Conservation (phyloP, 2,329 filamentous ascomycete genomes). For the Claviceps paspali region DNA sequence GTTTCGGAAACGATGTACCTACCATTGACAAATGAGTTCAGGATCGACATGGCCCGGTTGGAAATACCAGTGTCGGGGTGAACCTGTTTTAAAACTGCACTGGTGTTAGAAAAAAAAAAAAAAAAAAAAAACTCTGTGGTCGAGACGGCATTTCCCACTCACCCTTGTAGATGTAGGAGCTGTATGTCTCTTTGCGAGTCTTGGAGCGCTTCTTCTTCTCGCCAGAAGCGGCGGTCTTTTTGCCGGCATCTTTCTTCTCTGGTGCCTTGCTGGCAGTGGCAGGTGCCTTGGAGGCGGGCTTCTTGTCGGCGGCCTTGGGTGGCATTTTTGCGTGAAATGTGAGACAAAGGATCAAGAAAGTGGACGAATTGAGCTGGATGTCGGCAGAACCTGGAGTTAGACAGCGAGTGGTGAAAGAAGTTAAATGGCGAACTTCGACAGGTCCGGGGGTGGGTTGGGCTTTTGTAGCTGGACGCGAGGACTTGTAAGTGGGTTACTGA, state of each 20-base stretch:
- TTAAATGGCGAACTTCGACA: slow-evolving; percentile 31
- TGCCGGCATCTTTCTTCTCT: slow-evolving; percentile 99
- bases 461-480: slow-evolving; percentile 47
- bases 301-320: slow-evolving; percentile 97
- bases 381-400: slow-evolving; percentile 15
- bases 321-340: slow-evolving; percentile 54
- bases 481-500: slow-evolving; percentile 40
- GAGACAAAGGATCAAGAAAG: slow-evolving; percentile 6
- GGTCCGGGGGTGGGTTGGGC: slow-evolving; percentile 34
- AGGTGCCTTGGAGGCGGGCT: slow-evolving; percentile 94
- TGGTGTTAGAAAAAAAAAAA: background rate
- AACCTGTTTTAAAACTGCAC: slow-evolving; percentile 92
- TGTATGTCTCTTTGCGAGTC: slow-evolving; percentile 99
- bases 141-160: too few species aligned
- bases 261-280: slow-evolving; percentile 52
- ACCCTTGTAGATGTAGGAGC: slow-evolving; percentile 99
- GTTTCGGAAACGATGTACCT: slow-evolving; percentile 22
- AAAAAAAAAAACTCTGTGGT: too few species aligned
- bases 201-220: slow-evolving; percentile 99
- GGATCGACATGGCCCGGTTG: slow-evolving; percentile 98
- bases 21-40: slow-evolving; percentile 99
- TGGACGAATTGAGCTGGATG: slow-evolving; percentile 3
- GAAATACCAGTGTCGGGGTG: slow-evolving; percentile 99
- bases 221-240: slow-evolving; percentile 93
- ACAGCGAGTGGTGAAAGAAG: slow-evolving; percentile 23